A percentile compares a stretch with the other conserved stretches of the same genome.
Evolutionary conservation across 345 rosid species (phyloP).

Genomic region (Mangifera indica): DNA sequence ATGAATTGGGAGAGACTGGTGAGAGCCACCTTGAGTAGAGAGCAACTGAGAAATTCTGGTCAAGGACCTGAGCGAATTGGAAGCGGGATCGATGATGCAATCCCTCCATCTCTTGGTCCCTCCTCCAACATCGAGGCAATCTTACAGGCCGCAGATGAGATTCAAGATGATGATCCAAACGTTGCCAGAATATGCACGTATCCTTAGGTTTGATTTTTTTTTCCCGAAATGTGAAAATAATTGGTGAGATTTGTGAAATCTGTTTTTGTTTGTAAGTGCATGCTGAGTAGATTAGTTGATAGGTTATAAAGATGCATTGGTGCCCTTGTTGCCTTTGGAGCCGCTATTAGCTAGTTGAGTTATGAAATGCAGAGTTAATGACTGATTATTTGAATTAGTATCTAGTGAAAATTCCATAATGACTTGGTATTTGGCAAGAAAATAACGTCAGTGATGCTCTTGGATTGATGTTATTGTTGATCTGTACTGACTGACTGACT

Average conservation of each 20-base stretch:
- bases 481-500: not conserved
- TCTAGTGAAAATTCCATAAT: not conserved
- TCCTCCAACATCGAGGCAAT: constrained; percentile 83
- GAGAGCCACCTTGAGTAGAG: constrained; percentile 80
- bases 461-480: not conserved
- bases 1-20: constrained; percentile 85
- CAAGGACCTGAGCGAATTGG: constrained; percentile 54
- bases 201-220: not conserved
- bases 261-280: not conserved
- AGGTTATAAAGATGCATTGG: not conserved
- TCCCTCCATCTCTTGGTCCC: constrained; percentile 85
- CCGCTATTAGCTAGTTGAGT: not conserved
- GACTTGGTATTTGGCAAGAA: not conserved
- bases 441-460: not conserved
- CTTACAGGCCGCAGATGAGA: constrained; percentile 93
- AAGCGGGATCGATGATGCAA: constrained; percentile 79
- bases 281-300: not conserved
- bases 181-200: constrained; percentile 79
- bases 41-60: constrained; percentile 64
- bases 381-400: not conserved
- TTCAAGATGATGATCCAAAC: constrained; percentile 73
- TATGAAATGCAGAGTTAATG: not conserved
- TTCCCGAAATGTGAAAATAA: not conserved
- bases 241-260: not conserved
- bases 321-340: not conserved